Evolutionary conservation across 179 eudicot genomes (phyloP), one percentile per base, ranked within the genome.

Genomic region (Beta corolliflora): DNA sequence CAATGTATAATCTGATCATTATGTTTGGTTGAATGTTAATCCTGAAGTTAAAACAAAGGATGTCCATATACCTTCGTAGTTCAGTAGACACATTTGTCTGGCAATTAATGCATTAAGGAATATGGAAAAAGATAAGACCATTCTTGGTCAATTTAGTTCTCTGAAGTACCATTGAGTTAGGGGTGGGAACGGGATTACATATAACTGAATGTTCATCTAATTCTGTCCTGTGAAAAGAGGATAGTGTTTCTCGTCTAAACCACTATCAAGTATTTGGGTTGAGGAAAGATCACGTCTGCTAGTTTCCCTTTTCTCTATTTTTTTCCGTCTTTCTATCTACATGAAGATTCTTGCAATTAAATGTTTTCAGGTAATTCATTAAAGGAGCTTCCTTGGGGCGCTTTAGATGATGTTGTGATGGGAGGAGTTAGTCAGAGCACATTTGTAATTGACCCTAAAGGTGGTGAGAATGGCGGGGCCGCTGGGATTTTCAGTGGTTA

Each of bases 381-480:
- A 66, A 89, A 80, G 85, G 97, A 95, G 81, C 92, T 95, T 77
- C 90, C 92, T 65, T 95, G 99, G 99, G 99, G 99, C 82, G 88
- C 98, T 77, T 86, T 95, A 86, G 99, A 95, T 86, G 98, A 95
- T 86, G 96, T 94, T 83, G 99, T 95, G 83, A 95, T 92, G 98
- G 98, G 98, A 77, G 98, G 25, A 80, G 99, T 93, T 77, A 95
- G 97, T 88, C 92, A 94, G 84, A 95, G 98, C 84, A 80, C 86
- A 53, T 91, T 92, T 81, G 89, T 76, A 68, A 83, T 94, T 75
- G 95, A 92, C 85, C 90, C 92, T 61, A 89, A 83, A 36, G 99
- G 95, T 46, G 90, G 97, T 82, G 98, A 95, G 86, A 88, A 87
- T 85, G 98, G 97, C 75, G 86, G 89, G 76, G 92, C 93, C 23